Conservation (phyloP, 73 alveolate species). For the Urostyla sp. region DNA sequence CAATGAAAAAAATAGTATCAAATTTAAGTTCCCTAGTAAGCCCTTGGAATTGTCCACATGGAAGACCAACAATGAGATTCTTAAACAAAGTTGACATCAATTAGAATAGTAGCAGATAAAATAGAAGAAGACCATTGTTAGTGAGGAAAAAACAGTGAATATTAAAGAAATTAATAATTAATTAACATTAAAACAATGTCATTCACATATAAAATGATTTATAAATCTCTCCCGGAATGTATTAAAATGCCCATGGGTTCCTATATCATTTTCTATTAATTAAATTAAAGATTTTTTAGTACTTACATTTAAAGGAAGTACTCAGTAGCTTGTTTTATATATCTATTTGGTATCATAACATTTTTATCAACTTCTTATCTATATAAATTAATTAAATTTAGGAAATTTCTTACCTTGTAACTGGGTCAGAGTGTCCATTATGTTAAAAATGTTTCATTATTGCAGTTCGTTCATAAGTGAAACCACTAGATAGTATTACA, state of each 20-base stretch:
- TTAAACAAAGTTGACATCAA: constrained; percentile 63
- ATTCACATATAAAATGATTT: constrained; percentile 11
- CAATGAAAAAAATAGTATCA: constrained; percentile 88
- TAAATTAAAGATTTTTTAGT: neutral
- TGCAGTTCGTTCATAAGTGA: constrained; percentile 63
- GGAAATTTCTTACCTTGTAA: constrained; percentile 46
- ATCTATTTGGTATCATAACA: constrained; percentile 54
- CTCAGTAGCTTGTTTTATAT: constrained; percentile 67
- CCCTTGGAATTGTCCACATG: constrained; percentile 99
- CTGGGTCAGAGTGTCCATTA: constrained; percentile 63
- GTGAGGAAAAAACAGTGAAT: too few relatives aligned
- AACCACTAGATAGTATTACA: constrained; percentile 61
- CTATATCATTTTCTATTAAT: constrained; percentile 14
- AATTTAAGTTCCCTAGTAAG: constrained; percentile 86
- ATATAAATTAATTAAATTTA: neutral
- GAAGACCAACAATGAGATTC: constrained; percentile 95
- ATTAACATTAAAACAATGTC: neutral
- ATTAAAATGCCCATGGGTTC: constrained; percentile 69
- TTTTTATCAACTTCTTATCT: constrained; percentile 42
- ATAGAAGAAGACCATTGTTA: constrained; percentile 1
- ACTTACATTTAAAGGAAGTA: constrained; percentile 59
- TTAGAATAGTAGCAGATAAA: neutral
- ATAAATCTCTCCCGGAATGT: constrained; percentile 55
- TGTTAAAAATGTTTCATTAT: constrained; percentile 50
- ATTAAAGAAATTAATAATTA: too few relatives aligned